Conservation (phyloP, 2,329 filamentous ascomycete genomes). For the Beauveria varroae region DNA sequence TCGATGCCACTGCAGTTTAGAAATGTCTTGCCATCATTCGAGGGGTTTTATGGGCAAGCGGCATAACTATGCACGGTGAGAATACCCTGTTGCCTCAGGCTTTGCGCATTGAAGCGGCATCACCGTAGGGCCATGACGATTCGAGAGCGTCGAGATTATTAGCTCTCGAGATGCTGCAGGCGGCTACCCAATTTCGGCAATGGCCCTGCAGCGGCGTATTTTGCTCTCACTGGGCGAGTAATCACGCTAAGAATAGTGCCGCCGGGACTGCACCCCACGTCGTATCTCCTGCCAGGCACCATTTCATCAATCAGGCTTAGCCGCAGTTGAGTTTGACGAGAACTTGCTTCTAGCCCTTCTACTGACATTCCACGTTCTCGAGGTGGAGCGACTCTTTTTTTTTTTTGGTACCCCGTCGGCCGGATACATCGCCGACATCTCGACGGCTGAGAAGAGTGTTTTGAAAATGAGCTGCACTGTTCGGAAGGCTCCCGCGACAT, state of each 20-base stretch:
- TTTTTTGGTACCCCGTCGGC: not conserved
- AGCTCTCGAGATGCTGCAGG: not conserved
- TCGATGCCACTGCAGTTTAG: not conserved
- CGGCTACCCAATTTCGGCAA: not conserved
- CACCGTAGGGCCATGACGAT: not conserved
- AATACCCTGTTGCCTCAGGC: not conserved
- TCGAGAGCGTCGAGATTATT: not conserved
- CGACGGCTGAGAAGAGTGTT: not conserved
- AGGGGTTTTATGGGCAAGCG: not conserved
- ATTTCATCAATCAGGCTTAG: slow-evolving; percentile 6
- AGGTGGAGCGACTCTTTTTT: not conserved
- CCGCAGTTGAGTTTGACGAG: not conserved
- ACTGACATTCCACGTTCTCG: not conserved
- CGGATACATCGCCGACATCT: not conserved
- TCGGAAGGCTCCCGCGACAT: not conserved
- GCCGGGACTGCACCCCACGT: not conserved
- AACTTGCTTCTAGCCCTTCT: slow-evolving; percentile 8
- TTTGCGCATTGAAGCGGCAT: not conserved
- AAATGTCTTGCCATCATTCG: not conserved
- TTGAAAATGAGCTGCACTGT: not conserved
- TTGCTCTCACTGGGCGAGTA: not conserved
- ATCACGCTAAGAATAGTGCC: not conserved
- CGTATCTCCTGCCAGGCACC: not conserved
- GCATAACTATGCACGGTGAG: no score
- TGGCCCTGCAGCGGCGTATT: not conserved